Percentiles rank a stretch among this genome's conserved stretches.
Conservation (phyloP, 108 stramenopile species). For the Discostella pseudostelligera region DNA sequence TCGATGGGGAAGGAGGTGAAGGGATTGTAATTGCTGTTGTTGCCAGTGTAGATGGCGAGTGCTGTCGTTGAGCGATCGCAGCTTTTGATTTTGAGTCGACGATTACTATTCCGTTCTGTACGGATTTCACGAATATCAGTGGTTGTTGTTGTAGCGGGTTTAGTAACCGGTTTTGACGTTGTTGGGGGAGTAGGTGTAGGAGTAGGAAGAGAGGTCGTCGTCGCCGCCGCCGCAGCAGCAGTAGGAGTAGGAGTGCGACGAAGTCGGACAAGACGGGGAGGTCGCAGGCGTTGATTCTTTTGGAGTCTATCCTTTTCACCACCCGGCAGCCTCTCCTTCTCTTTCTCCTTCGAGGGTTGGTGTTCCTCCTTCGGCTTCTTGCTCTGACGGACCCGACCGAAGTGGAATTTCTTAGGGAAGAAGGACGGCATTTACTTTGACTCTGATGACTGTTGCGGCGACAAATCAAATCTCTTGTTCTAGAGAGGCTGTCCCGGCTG, state of each 20-base stretch:
- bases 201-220: background rate
- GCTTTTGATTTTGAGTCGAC: slow-evolving; percentile 3
- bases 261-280: background rate
- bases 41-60: background rate
- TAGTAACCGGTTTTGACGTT: background rate
- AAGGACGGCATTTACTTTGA: no score
- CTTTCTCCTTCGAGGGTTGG: no score
- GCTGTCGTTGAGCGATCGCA: background rate
- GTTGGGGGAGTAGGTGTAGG: background rate
- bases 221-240: no score
- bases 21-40: background rate
- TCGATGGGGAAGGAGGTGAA: slow-evolving; percentile 33
- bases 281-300: no score
- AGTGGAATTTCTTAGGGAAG: no score
- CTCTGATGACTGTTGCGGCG: no score
- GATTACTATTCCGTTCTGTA: background rate
- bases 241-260: slow-evolving; percentile 9
- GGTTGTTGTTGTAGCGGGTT: background rate
- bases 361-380: no score
- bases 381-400: no score
- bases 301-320: no score
- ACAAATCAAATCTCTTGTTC: no score
- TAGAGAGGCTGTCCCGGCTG: no score
- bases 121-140: background rate
- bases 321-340: no score